phyloP scores from a whole-genome alignment of 495 filamentous ascomycete species.

The Trichoderma parareesei region DNA sequence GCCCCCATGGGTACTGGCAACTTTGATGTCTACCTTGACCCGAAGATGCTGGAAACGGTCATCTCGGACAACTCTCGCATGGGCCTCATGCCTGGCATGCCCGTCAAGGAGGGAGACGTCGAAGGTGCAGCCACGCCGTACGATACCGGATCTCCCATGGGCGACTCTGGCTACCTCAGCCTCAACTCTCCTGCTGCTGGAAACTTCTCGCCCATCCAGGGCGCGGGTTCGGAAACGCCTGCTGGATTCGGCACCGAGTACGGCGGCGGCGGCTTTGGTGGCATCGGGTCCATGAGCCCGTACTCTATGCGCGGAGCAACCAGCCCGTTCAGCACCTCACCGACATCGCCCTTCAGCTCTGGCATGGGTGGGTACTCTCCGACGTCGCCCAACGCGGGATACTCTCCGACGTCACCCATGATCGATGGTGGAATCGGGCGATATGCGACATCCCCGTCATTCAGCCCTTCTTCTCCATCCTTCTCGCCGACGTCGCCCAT shows the following conservation, averaged over 20 bases:
- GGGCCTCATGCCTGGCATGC: constrained; percentile 67
- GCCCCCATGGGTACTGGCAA: constrained; percentile 94
- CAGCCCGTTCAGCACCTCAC: constrained; percentile 73
- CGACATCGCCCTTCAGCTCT: constrained; percentile 60
- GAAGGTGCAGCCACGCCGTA: constrained; percentile 93
- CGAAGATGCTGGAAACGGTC: constrained; percentile 89
- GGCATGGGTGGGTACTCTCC: constrained; percentile 64
- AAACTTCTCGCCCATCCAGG: constrained; percentile 88
- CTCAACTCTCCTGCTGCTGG: constrained; percentile 62
- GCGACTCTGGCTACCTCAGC: constrained; percentile 60
- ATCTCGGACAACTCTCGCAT: constrained; percentile 81
- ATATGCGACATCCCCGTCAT: constrained; percentile 61
- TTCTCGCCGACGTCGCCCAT: constrained; percentile 77
- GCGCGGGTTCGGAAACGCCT: constrained; percentile 63
- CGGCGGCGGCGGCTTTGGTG: constrained; percentile 29
- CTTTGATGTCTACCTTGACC: constrained; percentile 85
- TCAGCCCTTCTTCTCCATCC: constrained; percentile 66
- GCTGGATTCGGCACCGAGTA: constrained; percentile 61
- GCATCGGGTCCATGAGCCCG: constrained; percentile 57
- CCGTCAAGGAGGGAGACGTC: constrained; percentile 59
- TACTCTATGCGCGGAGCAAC: constrained; percentile 48
- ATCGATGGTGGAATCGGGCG: constrained; percentile 50
- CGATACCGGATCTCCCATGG: constrained; percentile 81
- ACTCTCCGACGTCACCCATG: constrained; percentile 56
- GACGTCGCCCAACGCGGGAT: constrained; percentile 54